Percentiles rank a stretch among this genome's conserved stretches.
These are phyloP conservation scores for Penicillium griseofulvum DNA, from an alignment of 2,329 filamentous ascomycete genomes.

Conservation along the genomic window DNA sequence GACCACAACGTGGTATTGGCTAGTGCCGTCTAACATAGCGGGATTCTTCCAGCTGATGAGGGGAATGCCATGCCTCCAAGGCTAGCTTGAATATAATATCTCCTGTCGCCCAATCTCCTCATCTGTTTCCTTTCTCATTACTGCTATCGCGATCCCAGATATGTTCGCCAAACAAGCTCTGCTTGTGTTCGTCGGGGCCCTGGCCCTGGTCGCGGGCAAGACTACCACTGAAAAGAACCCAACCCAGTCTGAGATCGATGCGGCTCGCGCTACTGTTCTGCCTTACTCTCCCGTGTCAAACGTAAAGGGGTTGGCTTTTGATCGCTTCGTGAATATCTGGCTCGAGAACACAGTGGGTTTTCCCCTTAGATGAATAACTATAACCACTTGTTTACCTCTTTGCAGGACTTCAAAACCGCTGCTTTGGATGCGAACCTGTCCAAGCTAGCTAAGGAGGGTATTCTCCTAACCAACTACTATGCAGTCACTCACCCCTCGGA, in stretches of 20 bases:
- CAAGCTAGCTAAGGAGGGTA: conserved; percentile 48
- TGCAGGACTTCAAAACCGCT: conserved; percentile 61
- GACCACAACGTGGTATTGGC: conserved; percentile 17
- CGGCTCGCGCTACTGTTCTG: conserved; percentile 55
- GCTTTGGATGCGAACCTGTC: conserved; percentile 52
- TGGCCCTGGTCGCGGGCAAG: conserved; percentile 29
- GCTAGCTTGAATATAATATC: conserved; percentile 19
- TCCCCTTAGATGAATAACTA: conserved; percentile 23
- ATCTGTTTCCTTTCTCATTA: conserved; percentile 3
- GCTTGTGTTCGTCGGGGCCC: conserved; percentile 25
- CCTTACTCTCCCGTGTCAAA: conserved; percentile 62
- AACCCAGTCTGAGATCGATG: conserved; percentile 28
- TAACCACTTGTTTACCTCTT: conserved; percentile 39
- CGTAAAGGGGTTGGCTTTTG: conserved; percentile 69
- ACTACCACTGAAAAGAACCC: conserved; percentile 27
- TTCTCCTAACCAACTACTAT: conserved; percentile 60
- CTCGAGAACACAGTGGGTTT: conserved; percentile 67
- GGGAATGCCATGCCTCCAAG: neutral
- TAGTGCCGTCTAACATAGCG: neutral
- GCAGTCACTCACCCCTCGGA: conserved; percentile 70
- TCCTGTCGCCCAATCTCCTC: conserved; percentile 7
- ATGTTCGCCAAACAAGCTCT: conserved; percentile 56
- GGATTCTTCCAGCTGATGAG: neutral
- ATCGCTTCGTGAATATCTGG: conserved; percentile 71
- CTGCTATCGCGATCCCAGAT: neutral